Percentiles rank a stretch among this genome's conserved stretches.
Conservation (phyloP, 1,284 basidiomycete genomes). For the Leccinum huronense region DNA sequence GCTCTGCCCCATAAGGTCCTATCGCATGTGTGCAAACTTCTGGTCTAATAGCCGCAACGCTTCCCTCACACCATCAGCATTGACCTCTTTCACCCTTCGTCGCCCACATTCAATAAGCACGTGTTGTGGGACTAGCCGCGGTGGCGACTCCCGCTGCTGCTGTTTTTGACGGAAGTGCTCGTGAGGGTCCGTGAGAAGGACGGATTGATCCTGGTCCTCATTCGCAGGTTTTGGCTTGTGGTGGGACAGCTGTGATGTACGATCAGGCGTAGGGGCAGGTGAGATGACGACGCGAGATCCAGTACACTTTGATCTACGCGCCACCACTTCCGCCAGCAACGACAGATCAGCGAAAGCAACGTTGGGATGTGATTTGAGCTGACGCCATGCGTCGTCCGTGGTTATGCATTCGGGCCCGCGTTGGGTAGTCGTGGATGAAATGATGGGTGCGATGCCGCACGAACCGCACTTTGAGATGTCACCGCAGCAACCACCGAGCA, state of each 20-base stretch:
- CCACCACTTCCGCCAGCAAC: conserved; percentile 85
- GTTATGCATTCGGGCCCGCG: conserved; percentile 59
- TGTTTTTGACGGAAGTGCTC: conserved; percentile 51
- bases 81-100: conserved; percentile 67
- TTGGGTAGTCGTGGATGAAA: conserved; percentile 27
- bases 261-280: conserved; percentile 54
- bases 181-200: conserved; percentile 53
- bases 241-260: conserved; percentile 17
- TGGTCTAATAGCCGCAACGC: conserved; percentile 77
- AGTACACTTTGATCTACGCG: conserved; percentile 74
- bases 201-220: conserved; percentile 32
- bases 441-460: conserved; percentile 36
- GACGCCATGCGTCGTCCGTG: conserved; percentile 82
- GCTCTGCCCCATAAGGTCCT: conserved; percentile 5
- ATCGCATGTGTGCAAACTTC: conserved; percentile 48
- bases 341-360: conserved; percentile 78
- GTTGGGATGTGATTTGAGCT: conserved; percentile 86
- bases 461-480: conserved; percentile 34
- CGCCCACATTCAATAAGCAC: conserved; percentile 59
- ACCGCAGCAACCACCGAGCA: conserved; percentile 35
- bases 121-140: conserved; percentile 56
- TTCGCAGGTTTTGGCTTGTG: conserved; percentile 14
- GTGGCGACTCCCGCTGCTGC: conserved; percentile 44
- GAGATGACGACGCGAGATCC: conserved; percentile 70
- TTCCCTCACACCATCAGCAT: conserved; percentile 73